A percentile compares a stretch with the other conserved stretches of the same genome.
phyloP scores from a whole-genome alignment of 306 rosid species.

The Canavalia ensiformis region DNA sequence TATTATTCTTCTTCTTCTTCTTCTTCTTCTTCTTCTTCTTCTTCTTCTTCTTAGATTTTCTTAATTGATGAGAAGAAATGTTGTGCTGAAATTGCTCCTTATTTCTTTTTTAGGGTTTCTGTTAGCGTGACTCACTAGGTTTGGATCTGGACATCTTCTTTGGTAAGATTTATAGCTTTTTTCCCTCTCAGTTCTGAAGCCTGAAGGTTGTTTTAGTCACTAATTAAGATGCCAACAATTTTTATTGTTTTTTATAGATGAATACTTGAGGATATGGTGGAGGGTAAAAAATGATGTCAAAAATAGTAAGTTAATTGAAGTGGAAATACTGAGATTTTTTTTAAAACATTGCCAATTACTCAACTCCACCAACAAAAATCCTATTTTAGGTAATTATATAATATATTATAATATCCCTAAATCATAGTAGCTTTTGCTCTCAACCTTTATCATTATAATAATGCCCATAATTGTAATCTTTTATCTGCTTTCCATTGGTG shows the following conservation, averaged over 20 bases:
- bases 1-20: too few relatives aligned
- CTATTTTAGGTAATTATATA: neutral
- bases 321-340: neutral
- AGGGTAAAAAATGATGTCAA: conserved; percentile 22
- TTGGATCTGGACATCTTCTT: conserved; percentile 51
- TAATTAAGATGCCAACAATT: neutral
- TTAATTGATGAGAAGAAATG: conserved; percentile 20
- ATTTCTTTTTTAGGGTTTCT: conserved; percentile 37
- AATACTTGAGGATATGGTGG: conserved; percentile 27
- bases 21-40: neutral
- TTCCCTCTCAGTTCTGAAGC: neutral
- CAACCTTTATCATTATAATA: neutral
- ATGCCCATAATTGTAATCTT: neutral
- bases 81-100: conserved; percentile 31
- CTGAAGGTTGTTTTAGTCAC: conserved; percentile 1
- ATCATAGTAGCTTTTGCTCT: neutral
- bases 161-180: conserved; percentile 30
- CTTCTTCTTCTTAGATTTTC: neutral
- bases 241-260: neutral
- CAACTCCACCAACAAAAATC: neutral
- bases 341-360: neutral
- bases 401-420: neutral
- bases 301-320: neutral
- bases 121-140: conserved; percentile 28
- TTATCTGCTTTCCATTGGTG: neutral